These are phyloP conservation scores for Monilinia aucupariae DNA, from an alignment of 2,329 filamentous ascomycete genomes.

Conservation along the genomic window DNA sequence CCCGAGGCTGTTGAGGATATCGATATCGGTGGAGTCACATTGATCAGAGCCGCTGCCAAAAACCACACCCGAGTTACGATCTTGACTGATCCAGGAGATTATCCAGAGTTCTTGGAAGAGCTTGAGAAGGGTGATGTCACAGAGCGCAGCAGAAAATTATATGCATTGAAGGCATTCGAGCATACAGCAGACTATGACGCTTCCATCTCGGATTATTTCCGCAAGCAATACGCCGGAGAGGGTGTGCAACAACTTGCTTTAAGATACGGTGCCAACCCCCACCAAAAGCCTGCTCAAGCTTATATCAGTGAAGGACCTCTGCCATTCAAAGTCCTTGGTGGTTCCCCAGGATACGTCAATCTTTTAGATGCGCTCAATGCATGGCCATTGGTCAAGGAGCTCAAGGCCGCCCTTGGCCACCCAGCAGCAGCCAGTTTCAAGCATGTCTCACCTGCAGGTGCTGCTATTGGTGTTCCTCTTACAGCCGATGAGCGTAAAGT, in stretches of 20 bases:
- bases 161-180: constrained; percentile 96
- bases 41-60: constrained; percentile 94
- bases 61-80: constrained; percentile 96
- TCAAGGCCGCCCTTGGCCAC: constrained; percentile 79
- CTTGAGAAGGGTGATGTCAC: constrained; percentile 81
- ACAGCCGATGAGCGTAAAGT: constrained; percentile 87
- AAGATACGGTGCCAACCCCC: constrained; percentile 93
- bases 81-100: constrained; percentile 88
- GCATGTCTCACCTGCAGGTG: constrained; percentile 95
- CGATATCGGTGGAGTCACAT: constrained; percentile 94
- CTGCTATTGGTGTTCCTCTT: constrained; percentile 85
- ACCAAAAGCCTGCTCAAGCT: constrained; percentile 93
- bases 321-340: constrained; percentile 91
- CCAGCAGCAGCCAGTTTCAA: constrained; percentile 97
- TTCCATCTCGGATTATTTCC: constrained; percentile 94
- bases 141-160: constrained; percentile 77
- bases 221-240: constrained; percentile 87
- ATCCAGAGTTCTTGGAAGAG: constrained; percentile 88
- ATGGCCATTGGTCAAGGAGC: constrained; percentile 94
- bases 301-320: constrained; percentile 67
- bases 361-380: constrained; percentile 92
- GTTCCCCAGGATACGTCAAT: constrained; percentile 94
- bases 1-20: constrained; percentile 97
- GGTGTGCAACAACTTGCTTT: constrained; percentile 79
- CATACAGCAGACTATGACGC: constrained; percentile 96